phyloP scores from a whole-genome alignment of 495 filamentous ascomycete species.

The Xylaria venustula region DNA sequence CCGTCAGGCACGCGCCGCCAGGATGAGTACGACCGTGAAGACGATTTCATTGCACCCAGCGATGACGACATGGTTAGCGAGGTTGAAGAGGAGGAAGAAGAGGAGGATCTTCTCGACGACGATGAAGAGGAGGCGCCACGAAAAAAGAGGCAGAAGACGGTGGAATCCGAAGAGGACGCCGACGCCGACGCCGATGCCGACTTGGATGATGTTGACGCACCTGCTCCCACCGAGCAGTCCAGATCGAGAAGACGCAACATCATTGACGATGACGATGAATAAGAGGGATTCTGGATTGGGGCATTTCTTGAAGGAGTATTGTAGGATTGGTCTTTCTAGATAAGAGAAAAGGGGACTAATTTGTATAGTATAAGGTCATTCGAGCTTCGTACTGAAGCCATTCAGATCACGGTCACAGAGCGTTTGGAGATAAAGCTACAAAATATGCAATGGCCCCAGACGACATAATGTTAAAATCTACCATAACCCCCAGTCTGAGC shows the following conservation, averaged over 20 bases:
- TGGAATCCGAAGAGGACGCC: slow-evolving; percentile 42
- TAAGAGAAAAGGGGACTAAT: neutral
- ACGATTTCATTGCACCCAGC: slow-evolving; percentile 74
- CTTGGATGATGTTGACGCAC: slow-evolving; percentile 43
- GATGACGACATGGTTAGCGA: slow-evolving; percentile 63
- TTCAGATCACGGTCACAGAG: neutral
- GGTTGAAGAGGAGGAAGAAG: slow-evolving; percentile 62
- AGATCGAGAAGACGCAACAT: slow-evolving; percentile 40
- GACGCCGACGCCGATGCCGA: slow-evolving; percentile 34
- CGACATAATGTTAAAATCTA: no score
- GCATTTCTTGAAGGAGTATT: neutral
- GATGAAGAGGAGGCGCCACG: slow-evolving; percentile 48
- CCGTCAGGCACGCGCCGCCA: slow-evolving; percentile 61
- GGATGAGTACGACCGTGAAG: slow-evolving; percentile 83
- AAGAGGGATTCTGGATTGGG: neutral
- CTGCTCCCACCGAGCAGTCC: slow-evolving; percentile 29
- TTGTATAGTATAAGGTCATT: slow-evolving; percentile 5
- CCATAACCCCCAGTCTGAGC: no score
- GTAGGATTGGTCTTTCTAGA: neutral
- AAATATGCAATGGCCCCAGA: no score
- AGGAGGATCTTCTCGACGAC: slow-evolving; percentile 46
- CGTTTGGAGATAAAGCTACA: neutral
- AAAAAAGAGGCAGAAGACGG: slow-evolving; percentile 49
- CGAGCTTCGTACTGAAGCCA: neutral
- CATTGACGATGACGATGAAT: slow-evolving; percentile 51